Evolutionary conservation across 2,329 filamentous ascomycete genomes (phyloP).

Genomic region (Talaromyces sp.): DNA sequence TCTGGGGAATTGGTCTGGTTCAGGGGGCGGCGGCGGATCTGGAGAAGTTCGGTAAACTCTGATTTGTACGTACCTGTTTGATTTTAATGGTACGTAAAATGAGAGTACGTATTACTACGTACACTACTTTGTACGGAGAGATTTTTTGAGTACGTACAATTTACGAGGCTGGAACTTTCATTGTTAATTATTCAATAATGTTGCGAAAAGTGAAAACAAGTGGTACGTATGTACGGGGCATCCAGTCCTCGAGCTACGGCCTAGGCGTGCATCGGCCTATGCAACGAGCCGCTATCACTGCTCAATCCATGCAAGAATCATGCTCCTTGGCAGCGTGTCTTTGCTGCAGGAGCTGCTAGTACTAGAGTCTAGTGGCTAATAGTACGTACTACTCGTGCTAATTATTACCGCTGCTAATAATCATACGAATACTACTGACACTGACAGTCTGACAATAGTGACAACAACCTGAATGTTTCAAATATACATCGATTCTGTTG

Average conservation of each 20-base stretch:
- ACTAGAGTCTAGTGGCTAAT: background rate
- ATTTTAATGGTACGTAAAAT: background rate
- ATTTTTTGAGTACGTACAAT: background rate
- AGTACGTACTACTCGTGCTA: background rate
- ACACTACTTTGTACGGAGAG: background rate
- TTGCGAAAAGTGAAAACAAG: too few relatives aligned
- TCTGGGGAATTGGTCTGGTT: background rate
- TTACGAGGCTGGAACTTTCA: background rate
- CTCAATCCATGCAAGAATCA: background rate
- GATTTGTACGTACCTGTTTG: background rate
- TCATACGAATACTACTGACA: background rate
- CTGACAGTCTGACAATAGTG: background rate
- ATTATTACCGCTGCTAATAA: background rate
- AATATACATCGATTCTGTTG: background rate
- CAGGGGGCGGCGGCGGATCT: background rate
- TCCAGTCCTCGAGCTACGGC: background rate
- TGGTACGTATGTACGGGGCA: too few relatives aligned
- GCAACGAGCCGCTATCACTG: background rate
- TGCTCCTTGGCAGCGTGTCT: background rate
- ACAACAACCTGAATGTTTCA: background rate
- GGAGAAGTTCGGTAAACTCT: background rate
- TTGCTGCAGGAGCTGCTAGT: background rate
- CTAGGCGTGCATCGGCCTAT: background rate
- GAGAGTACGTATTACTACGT: background rate
- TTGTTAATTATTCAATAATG: background rate